A percentile compares a stretch with the other conserved stretches of the same genome.
Evolutionary conservation across 176 grass and related monocot genomes (phyloP).

Genomic region (barley (Hordeum vulgare)): DNA sequence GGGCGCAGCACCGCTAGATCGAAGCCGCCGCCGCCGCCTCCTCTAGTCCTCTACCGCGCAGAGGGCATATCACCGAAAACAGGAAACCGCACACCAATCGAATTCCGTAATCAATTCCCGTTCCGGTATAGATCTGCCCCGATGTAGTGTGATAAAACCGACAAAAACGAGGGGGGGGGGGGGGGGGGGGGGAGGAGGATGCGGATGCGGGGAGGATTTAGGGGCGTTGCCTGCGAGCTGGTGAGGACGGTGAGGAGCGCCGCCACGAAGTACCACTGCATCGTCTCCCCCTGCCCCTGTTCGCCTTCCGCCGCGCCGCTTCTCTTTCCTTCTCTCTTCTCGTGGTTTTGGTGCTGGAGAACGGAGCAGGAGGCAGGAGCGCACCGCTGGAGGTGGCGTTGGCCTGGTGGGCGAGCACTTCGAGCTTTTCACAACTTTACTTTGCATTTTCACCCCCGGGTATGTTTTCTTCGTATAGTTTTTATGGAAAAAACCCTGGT

Average conservation of each 20-base stretch:
- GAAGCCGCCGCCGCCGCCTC: neutral
- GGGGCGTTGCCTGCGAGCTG: constrained; percentile 66
- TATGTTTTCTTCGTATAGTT: neutral
- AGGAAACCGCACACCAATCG: neutral
- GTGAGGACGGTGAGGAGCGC: constrained; percentile 92
- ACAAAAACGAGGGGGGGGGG: neutral
- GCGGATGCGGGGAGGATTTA: neutral
- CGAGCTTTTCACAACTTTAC: neutral
- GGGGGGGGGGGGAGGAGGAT: neutral
- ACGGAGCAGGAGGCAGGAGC: no score
- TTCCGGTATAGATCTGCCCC: neutral
- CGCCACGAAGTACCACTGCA: constrained; percentile 79
- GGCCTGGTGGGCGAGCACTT: neutral
- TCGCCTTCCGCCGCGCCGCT: neutral
- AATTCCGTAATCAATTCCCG: neutral
- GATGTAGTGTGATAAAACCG: neutral
- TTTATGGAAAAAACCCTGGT: neutral
- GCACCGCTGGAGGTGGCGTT: no score
- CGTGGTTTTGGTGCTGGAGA: neutral
- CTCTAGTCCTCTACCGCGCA: neutral
- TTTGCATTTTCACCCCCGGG: neutral
- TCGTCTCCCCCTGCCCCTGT: constrained; percentile 15
- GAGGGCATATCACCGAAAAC: neutral
- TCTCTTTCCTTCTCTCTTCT: neutral
- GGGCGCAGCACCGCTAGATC: neutral